phyloP scores from a whole-genome alignment of 176 grass and related monocot genomes.

The Cenchrus purpureus region DNA sequence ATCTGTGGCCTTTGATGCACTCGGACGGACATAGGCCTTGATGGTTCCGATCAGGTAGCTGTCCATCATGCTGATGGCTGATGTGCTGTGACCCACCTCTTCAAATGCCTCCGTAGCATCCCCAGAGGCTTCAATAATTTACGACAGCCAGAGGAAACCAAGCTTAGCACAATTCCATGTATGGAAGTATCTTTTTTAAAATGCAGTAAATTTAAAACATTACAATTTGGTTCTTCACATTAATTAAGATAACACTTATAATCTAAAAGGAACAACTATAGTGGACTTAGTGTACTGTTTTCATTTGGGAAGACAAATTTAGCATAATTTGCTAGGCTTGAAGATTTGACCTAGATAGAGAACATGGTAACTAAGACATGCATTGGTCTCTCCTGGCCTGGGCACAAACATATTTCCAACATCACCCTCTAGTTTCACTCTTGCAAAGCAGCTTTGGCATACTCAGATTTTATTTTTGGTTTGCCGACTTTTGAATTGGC shows the following conservation, averaged over 20 bases:
- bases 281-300: neutral
- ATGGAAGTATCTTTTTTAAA: slow-evolving; percentile 19
- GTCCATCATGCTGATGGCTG: slow-evolving; percentile 76
- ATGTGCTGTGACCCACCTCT: slow-evolving; percentile 81
- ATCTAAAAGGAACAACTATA: neutral
- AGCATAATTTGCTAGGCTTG: neutral
- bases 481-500: neutral
- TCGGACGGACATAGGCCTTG: slow-evolving; percentile 43
- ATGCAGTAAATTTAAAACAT: neutral
- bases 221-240: neutral
- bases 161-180: slow-evolving; percentile 39
- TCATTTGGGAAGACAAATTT: neutral
- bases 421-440: neutral
- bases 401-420: slow-evolving; percentile 17
- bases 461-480: neutral
- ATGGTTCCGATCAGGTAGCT: slow-evolving; percentile 65
- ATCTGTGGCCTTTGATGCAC: slow-evolving; percentile 8
- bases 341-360: neutral
- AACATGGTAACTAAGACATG: neutral
- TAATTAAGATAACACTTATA: neutral
- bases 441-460: neutral
- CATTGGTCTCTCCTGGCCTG: neutral
- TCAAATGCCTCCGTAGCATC: slow-evolving; percentile 80
- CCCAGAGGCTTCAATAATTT: slow-evolving; percentile 56
- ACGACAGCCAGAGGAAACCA: slow-evolving; percentile 11